These are phyloP conservation scores for Tricladium varicosporioides DNA, from an alignment of 2,329 filamentous ascomycete genomes.

Conservation along the genomic window DNA sequence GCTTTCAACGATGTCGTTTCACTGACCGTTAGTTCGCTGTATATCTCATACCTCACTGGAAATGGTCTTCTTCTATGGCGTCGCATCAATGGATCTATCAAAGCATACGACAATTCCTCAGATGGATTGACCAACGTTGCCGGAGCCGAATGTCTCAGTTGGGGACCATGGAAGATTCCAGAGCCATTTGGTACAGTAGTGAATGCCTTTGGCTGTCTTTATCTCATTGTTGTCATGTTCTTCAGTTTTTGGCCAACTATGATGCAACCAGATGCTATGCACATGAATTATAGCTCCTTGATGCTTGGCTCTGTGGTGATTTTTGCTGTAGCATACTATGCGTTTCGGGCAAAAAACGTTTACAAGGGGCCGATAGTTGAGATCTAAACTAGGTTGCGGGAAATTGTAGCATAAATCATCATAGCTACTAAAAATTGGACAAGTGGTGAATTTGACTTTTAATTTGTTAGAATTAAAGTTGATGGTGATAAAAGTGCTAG, in stretches of 20 bases:
- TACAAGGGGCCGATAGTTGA: slow-evolving; percentile 10
- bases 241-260: slow-evolving; percentile 8
- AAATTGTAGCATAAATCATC: too few species aligned
- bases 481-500: too few species aligned
- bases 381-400: background rate
- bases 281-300: slow-evolving; percentile 14
- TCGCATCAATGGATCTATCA: slow-evolving; percentile 4
- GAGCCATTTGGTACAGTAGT: slow-evolving; percentile 29
- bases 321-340: slow-evolving; percentile 10
- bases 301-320: slow-evolving; percentile 8
- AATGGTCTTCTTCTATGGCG: slow-evolving; percentile 22
- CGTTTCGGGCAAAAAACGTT: background rate
- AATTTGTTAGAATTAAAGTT: too few species aligned
- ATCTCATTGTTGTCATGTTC: slow-evolving; percentile 4
- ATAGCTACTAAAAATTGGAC: too few species aligned
- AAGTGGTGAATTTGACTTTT: too few species aligned
- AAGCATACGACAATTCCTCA: background rate
- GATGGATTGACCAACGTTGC: background rate
- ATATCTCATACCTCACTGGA: slow-evolving; percentile 46
- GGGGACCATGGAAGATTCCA: slow-evolving; percentile 10
- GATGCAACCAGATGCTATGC: background rate
- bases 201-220: slow-evolving; percentile 10
- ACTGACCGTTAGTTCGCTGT: slow-evolving; percentile 46
- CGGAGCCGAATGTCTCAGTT: background rate
- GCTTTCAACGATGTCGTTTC: slow-evolving; percentile 52